Evolutionary conservation across 108 stramenopile species (phyloP).

Genomic region (Nitzschia putrida): DNA sequence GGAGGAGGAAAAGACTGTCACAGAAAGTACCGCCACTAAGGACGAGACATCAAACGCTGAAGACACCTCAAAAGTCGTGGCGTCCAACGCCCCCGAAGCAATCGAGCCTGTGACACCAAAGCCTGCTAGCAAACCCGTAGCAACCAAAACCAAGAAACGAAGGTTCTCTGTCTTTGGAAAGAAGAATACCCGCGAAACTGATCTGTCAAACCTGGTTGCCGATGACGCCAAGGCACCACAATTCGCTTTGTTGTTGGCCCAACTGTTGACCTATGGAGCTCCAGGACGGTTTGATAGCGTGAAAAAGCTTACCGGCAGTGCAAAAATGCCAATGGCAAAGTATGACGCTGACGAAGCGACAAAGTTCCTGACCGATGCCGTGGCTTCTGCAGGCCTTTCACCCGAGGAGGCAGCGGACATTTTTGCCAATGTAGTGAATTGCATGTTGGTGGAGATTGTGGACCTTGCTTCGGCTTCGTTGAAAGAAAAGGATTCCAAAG

Average conservation of each 20-base stretch:
- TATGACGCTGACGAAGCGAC: slow-evolving; percentile 74
- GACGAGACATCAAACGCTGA: slow-evolving; percentile 29
- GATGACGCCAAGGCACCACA: slow-evolving; percentile 62
- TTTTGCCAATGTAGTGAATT: slow-evolving; percentile 87
- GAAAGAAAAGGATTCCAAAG: slow-evolving; percentile 70
- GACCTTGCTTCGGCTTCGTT: slow-evolving; percentile 82
- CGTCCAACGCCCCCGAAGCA: too few relatives aligned
- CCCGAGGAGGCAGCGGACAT: slow-evolving; percentile 77
- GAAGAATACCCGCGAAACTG: slow-evolving; percentile 65
- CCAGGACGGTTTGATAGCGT: slow-evolving; percentile 84
- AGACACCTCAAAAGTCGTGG: not conserved
- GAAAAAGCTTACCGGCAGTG: slow-evolving; percentile 28
- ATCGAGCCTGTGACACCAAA: slow-evolving; percentile 3
- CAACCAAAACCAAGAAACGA: slow-evolving; percentile 36
- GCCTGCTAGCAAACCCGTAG: slow-evolving; percentile 40
- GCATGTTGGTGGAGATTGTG: slow-evolving; percentile 88
- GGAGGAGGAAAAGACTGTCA: too few relatives aligned
- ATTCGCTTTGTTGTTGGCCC: slow-evolving; percentile 69
- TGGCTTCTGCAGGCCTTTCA: slow-evolving; percentile 46
- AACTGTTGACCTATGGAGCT: slow-evolving; percentile 83
- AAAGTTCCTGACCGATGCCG: slow-evolving; percentile 44
- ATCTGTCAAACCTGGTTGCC: slow-evolving; percentile 55
- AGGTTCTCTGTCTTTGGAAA: slow-evolving; percentile 61
- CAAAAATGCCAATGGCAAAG: slow-evolving; percentile 63
- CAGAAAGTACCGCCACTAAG: too few relatives aligned